These are phyloP conservation scores for Triglochin maritima DNA, from an alignment of 106 monocot genomes.

Conservation along the genomic window DNA sequence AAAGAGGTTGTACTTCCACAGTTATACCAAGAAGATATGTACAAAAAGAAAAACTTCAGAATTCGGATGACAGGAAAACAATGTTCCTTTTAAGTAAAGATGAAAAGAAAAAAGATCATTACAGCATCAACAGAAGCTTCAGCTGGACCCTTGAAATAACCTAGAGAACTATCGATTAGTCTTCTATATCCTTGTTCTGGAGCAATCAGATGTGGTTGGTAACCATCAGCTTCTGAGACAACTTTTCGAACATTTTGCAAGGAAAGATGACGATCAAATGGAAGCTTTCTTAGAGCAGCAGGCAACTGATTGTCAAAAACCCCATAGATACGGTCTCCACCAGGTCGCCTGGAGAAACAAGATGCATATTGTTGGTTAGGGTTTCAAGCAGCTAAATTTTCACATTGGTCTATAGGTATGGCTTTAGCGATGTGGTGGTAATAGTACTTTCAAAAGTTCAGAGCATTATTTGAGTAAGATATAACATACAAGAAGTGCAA, in stretches of 20 bases:
- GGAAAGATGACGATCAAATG: conserved; percentile 92
- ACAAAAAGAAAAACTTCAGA: too few species aligned
- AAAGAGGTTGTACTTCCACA: too few species aligned
- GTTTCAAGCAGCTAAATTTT: too few species aligned
- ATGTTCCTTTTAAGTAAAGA: background rate
- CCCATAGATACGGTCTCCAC: conserved; percentile 90
- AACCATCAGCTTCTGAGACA: conserved; percentile 91
- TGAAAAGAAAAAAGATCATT: conserved; percentile 3
- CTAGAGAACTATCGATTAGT: conserved; percentile 79
- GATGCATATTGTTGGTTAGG: background rate
- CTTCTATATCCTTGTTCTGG: conserved; percentile 94
- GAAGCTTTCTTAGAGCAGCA: conserved; percentile 79
- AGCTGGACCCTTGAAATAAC: conserved; percentile 87
- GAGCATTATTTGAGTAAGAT: too few species aligned
- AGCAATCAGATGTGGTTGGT: conserved; percentile 86
- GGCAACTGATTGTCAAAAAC: conserved; percentile 90
- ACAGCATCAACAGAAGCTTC: conserved; percentile 96
- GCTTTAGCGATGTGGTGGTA: too few species aligned
- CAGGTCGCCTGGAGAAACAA: conserved; percentile 55
- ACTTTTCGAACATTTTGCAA: conserved; percentile 75
- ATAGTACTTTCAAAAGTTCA: too few species aligned
- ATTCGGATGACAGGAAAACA: too few species aligned
- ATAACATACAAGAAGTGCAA: too few species aligned
- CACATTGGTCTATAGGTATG: too few species aligned
- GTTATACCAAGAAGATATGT: too few species aligned